Base-by-base conservation (phyloP, 2,329 filamentous ascomycete genomes). In the Apiospora kogelbergensis region DNA sequence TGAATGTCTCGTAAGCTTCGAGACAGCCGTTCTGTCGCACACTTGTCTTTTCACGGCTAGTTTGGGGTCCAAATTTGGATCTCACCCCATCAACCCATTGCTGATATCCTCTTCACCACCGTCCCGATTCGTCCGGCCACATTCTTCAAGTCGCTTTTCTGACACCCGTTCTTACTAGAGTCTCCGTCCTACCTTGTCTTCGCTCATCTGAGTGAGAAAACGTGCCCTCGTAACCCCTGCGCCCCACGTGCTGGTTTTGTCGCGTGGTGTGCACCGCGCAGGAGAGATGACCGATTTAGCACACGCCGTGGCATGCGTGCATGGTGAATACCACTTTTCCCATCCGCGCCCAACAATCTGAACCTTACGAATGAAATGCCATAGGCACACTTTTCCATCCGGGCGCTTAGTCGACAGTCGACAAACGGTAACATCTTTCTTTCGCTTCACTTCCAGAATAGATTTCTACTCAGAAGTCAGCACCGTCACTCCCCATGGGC, bases 11-110 rank as follows among this genome's bases (percentile, higher is more conserved):
- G 46, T n/a, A 57, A 60, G 53, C 53, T 60, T 60, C 53, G 53
- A 30, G 53, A 30, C 53, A 60, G 63, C 63, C n/a, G 37, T 65
- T 65, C 63, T 37, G 63, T 33, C 53, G 63, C 24, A 44, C n/a
- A 7, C 41, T 42, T 42, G 17, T 26, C 63, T 30, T 15, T 24
- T 57, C 41, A 42, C 67, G 53, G 66, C 66, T 63, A 66, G 45
- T 26, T 63, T 68, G 67, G 69, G 69, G 69, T 70, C 69, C 69
- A 66, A 70, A 70, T 65, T 68, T 70, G 63, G 42, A 67, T 68
- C 67, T 70, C 63, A 68, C 69, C 60, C 57, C 63, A 65, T 60
- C 53, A 60, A 37, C 13, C 22, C 26, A 13, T n/a, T 37, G 53
- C 53, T 60, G 53, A 60, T 60, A 17, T 30, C 26, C 26, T 60